A percentile compares a stretch with the other conserved stretches of the same genome.
phyloP scores from a whole-genome alignment of 352 stramenopile genomes.

The Pythium inflatum region DNA sequence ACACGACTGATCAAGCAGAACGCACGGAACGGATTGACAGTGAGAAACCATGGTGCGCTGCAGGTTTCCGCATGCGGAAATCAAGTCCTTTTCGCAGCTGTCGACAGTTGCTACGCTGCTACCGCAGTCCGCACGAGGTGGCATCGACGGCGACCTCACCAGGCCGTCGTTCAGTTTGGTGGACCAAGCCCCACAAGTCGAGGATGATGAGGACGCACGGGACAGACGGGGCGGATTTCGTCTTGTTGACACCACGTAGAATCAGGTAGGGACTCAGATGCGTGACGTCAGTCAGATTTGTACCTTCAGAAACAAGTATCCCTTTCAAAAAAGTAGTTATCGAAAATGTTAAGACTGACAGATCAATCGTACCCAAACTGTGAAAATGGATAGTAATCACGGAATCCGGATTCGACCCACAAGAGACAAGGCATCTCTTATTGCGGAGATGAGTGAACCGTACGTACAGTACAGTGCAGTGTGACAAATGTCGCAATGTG shows the following conservation, averaged over 20 bases:
- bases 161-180: no score
- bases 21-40: no score
- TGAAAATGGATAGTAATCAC: not conserved
- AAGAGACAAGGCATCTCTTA: slow-evolving; percentile 9
- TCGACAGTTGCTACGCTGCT: no score
- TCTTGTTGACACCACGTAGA: slow-evolving; percentile 13
- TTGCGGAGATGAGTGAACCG: slow-evolving; percentile 9
- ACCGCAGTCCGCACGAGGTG: no score
- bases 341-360: no score
- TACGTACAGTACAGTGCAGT: slow-evolving; percentile 1
- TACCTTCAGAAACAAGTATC: not conserved
- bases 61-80: no score
- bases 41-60: no score
- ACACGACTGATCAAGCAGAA: not conserved
- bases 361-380: no score
- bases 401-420: not conserved
- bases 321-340: slow-evolving; percentile 18
- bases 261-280: slow-evolving; percentile 15
- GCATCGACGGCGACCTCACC: no score
- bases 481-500: no score
- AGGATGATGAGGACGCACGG: slow-evolving; percentile 1
- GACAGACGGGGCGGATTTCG: slow-evolving; percentile 10
- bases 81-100: no score
- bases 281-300: slow-evolving; percentile 23
- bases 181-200: no score